A percentile compares a stretch with the other conserved stretches of the same genome.
Conservation (phyloP, 2,329 filamentous ascomycete species). For the Metarhizium guizhouense region DNA sequence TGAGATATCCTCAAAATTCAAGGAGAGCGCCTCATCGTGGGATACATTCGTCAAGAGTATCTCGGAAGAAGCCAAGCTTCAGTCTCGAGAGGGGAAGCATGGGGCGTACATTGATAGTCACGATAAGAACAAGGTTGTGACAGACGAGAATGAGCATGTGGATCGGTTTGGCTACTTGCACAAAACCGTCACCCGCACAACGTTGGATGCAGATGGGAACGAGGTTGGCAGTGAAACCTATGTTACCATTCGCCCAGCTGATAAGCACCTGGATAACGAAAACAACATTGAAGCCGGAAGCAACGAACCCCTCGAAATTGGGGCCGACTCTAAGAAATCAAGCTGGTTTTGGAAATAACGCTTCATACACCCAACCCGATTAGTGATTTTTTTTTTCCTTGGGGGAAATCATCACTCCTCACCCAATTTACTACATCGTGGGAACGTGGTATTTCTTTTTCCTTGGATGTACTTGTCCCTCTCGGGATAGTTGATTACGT, state of each 20-base stretch:
- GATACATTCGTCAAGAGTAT: slow-evolving; percentile 30
- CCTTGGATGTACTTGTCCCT: not conserved
- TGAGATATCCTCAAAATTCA: slow-evolving; percentile 26
- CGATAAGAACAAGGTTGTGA: slow-evolving; percentile 24
- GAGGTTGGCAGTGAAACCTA: slow-evolving; percentile 30
- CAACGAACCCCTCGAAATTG: not conserved
- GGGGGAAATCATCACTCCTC: not conserved
- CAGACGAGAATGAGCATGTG: slow-evolving; percentile 29
- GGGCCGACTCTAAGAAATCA: slow-evolving; percentile 15
- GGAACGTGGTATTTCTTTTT: not conserved
- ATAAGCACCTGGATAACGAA: slow-evolving; percentile 11
- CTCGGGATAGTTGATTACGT: not conserved
- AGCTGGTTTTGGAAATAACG: slow-evolving; percentile 33
- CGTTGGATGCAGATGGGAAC: slow-evolving; percentile 30
- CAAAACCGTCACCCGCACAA: slow-evolving; percentile 30
- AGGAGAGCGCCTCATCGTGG: slow-evolving; percentile 29
- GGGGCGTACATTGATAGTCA: slow-evolving; percentile 9
- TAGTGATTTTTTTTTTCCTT: not conserved
- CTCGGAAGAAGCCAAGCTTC: slow-evolving; percentile 10
- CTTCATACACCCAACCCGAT: not conserved
- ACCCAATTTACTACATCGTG: not conserved
- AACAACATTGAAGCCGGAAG: slow-evolving; percentile 5
- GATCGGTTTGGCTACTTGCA: slow-evolving; percentile 35
- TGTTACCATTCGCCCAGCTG: slow-evolving; percentile 21
- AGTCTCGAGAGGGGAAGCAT: slow-evolving; percentile 5